Conservation (phyloP, 305 asterid genomes). For the Coffea humblotiana region DNA sequence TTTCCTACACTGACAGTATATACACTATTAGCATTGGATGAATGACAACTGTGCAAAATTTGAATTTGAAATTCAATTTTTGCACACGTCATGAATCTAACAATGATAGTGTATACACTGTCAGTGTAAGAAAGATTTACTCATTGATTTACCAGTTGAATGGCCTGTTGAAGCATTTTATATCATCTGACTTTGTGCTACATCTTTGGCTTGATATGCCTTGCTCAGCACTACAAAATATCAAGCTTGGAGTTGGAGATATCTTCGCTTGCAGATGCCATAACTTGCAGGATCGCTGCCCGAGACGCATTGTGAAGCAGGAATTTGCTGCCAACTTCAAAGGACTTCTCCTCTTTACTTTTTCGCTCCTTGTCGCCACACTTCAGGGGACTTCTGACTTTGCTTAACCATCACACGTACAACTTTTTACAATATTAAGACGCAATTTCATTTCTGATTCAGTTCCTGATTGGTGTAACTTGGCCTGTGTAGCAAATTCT, state of each 20-base stretch:
- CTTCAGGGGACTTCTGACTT: background rate
- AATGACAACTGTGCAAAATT: too few relatives aligned
- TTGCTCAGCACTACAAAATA: conserved; percentile 72
- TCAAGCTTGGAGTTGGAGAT: conserved; percentile 62
- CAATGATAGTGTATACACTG: too few relatives aligned
- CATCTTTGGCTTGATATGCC: background rate
- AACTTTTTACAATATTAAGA: background rate
- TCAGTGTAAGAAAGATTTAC: too few relatives aligned
- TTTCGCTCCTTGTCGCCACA: too few relatives aligned
- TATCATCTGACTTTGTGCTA: background rate
- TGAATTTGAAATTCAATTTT: too few relatives aligned
- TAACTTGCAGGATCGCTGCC: conserved; percentile 78
- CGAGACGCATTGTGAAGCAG: conserved; percentile 69
- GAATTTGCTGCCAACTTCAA: background rate
- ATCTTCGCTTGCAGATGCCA: conserved; percentile 82
- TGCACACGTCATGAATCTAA: too few relatives aligned
- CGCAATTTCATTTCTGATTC: background rate
- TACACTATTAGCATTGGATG: too few relatives aligned
- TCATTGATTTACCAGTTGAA: too few relatives aligned
- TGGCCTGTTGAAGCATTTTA: background rate
- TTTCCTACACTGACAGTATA: too few relatives aligned
- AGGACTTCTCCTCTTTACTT: background rate
- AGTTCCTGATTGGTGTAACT: background rate
- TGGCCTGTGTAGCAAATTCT: background rate
- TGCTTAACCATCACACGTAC: background rate